Conservation (phyloP, 257 asterid species). For the Haberlea rhodopensis region DNA sequence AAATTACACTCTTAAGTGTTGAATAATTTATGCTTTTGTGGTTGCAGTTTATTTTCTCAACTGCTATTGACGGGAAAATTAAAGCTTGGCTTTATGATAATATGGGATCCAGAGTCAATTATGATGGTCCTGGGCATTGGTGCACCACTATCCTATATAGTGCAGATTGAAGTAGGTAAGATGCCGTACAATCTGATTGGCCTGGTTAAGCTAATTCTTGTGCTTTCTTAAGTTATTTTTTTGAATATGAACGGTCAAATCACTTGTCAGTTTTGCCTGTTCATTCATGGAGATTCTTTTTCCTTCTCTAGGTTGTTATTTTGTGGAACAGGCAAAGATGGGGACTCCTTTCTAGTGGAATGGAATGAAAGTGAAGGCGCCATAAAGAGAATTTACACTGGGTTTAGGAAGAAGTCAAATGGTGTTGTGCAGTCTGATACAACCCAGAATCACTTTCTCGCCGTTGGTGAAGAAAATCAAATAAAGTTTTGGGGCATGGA, state of each 20-base stretch:
- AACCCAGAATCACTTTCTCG: conserved; percentile 86
- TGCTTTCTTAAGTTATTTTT: neutral
- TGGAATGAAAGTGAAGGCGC: conserved; percentile 99
- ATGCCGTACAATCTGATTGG: conserved; percentile 10
- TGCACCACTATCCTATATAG: conserved; percentile 94
- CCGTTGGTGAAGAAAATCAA: conserved; percentile 93
- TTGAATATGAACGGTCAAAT: conserved; percentile 4
- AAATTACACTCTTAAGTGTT: conserved; percentile 12
- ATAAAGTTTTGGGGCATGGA: conserved; percentile 99
- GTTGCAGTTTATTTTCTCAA: conserved; percentile 88
- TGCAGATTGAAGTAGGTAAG: conserved; percentile 96
- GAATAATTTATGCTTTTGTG: conserved; percentile 22
- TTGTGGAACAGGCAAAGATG: conserved; percentile 97
- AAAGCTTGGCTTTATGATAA: conserved; percentile 97
- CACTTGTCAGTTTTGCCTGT: conserved; percentile 12
- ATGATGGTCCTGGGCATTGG: conserved; percentile 98
- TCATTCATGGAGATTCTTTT: conserved; percentile 20
- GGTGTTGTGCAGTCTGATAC: conserved; percentile 93
- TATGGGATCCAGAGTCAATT: conserved; percentile 96
- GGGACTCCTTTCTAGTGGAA: conserved; percentile 91
- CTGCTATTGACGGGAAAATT: conserved; percentile 94
- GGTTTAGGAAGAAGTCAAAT: conserved; percentile 76
- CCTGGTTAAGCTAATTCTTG: neutral
- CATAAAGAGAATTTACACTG: conserved; percentile 78
- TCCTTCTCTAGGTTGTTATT: conserved; percentile 78